A percentile compares a stretch with the other conserved stretches of the same genome.
Evolutionary conservation across 2,329 filamentous ascomycete genomes (phyloP).

Genomic region (Apiospora sp.): DNA sequence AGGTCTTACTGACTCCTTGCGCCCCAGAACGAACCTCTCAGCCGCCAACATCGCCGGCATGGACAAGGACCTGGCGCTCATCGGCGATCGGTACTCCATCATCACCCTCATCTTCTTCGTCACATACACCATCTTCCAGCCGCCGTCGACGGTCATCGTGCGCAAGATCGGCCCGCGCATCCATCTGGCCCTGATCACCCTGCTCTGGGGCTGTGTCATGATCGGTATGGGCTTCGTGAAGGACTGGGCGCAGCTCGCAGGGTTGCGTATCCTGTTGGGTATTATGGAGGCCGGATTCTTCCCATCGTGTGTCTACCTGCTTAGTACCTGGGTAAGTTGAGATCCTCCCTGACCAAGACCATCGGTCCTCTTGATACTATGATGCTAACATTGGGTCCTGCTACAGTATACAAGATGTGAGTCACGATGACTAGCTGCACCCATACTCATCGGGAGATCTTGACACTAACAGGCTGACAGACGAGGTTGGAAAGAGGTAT

Average conservation of each 20-base stretch:
- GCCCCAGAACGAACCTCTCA: constrained; percentile 69
- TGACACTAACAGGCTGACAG: constrained; percentile 41
- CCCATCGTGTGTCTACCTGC: constrained; percentile 73
- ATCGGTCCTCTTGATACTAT: too few species aligned
- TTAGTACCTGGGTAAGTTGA: constrained; percentile 43
- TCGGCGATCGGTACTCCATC: constrained; percentile 58
- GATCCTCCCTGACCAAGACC: background rate
- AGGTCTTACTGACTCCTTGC: background rate
- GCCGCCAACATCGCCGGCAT: constrained; percentile 76
- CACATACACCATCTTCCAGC: constrained; percentile 75
- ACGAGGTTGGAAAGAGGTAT: constrained; percentile 75
- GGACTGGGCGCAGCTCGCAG: constrained; percentile 60
- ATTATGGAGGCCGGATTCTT: constrained; percentile 76
- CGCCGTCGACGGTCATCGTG: constrained; percentile 73
- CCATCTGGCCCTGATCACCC: constrained; percentile 61
- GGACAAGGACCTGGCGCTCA: constrained; percentile 54
- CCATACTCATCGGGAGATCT: background rate
- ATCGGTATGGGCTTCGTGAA: constrained; percentile 71
- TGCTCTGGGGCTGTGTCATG: constrained; percentile 68
- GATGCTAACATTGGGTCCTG: background rate
- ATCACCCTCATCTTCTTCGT: constrained; percentile 78
- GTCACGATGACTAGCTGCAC: constrained; percentile 29
- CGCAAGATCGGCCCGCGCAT: constrained; percentile 70
- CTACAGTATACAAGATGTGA: constrained; percentile 68
- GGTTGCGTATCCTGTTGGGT: constrained; percentile 66